phyloP scores from a whole-genome alignment of 2,329 filamentous ascomycete genomes.

The Diatrype stigma region DNA sequence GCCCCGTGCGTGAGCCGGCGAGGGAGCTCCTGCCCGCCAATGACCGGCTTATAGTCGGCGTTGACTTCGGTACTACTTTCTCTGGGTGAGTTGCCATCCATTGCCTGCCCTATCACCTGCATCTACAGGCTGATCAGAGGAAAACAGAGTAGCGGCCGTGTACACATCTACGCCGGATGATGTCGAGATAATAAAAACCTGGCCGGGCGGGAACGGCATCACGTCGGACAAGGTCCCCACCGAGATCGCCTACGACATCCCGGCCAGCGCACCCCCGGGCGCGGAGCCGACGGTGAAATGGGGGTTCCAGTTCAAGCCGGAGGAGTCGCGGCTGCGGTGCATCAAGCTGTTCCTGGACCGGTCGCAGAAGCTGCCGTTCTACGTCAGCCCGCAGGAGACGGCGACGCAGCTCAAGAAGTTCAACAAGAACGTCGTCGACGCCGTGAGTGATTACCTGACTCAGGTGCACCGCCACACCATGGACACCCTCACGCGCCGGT shows the following conservation, averaged over 20 bases:
- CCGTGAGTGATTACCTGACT: constrained; percentile 74
- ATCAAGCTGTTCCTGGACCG: constrained; percentile 83
- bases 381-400: constrained; percentile 73
- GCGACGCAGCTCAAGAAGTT: constrained; percentile 70
- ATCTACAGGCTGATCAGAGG: constrained; percentile 12
- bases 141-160: constrained; percentile 60
- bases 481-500: constrained; percentile 68
- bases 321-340: constrained; percentile 71
- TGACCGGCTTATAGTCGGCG: constrained; percentile 70
- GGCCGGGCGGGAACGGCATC: constrained; percentile 80
- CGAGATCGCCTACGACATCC: constrained; percentile 62
- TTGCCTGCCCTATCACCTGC: too few species aligned
- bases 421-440: constrained; percentile 74
- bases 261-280: constrained; percentile 32
- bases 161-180: constrained; percentile 75
- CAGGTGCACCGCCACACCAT: constrained; percentile 75
- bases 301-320: constrained; percentile 79
- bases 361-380: constrained; percentile 75
- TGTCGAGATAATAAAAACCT: constrained; percentile 78
- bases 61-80: constrained; percentile 84
- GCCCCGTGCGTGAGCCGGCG: constrained; percentile 53
- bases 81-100: constrained; percentile 55
- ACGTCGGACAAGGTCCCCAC: constrained; percentile 86
- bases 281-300: constrained; percentile 58
- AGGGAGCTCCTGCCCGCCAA: constrained; percentile 47